A percentile compares a stretch with the other conserved stretches of the same genome.
These are phyloP conservation scores for Scheffersomyces coipomensis DNA, from an alignment of 805 yeast genomes.

Conservation along the genomic window DNA sequence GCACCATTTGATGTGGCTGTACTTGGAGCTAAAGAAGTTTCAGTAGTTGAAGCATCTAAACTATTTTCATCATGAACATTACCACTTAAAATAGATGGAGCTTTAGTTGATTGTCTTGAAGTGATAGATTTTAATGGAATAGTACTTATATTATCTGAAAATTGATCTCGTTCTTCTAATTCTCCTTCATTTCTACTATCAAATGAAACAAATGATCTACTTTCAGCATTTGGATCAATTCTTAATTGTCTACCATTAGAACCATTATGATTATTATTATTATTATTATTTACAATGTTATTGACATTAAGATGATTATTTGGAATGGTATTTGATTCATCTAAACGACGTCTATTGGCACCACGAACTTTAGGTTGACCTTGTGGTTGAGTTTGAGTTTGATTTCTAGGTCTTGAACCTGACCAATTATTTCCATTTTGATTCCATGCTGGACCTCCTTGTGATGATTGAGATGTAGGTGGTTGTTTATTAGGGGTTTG, in stretches of 20 bases:
- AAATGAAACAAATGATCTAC: background rate
- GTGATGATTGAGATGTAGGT: conserved; percentile 1
- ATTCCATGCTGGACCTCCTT: background rate
- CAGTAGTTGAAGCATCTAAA: conserved; percentile 45
- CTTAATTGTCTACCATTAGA: background rate
- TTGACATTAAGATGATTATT: no score
- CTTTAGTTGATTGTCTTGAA: conserved; percentile 37
- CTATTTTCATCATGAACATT: conserved; percentile 29
- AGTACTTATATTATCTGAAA: conserved; percentile 44
- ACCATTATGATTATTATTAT: background rate
- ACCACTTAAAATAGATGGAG: conserved; percentile 38
- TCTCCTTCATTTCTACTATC: background rate
- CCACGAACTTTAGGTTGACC: no score
- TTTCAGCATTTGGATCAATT: background rate
- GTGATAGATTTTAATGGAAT: conserved; percentile 47
- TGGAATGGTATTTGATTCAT: no score
- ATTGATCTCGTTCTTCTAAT: conserved; percentile 1
- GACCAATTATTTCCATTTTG: no score
- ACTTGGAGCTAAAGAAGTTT: conserved; percentile 50
- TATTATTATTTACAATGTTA: no score
- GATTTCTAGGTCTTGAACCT: no score
- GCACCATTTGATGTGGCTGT: conserved; percentile 12
- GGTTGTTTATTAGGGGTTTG: conserved; percentile 14
- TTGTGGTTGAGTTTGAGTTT: no score
- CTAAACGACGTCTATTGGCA: no score